Conservation (phyloP, 345 rosid species). For the Moricandia moricandioides region DNA sequence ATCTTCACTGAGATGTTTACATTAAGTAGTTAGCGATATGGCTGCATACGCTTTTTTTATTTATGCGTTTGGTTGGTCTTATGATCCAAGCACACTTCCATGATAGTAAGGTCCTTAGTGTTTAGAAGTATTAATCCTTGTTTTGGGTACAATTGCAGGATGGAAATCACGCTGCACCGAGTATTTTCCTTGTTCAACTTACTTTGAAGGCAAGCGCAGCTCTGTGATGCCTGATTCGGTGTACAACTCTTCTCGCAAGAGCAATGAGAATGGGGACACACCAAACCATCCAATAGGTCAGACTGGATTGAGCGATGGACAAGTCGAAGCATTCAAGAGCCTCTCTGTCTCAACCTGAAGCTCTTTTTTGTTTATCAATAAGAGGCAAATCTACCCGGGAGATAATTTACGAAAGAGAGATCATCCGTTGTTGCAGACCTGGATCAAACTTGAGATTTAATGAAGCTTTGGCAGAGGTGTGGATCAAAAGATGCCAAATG, state of each 20-base stretch:
- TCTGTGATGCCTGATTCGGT: constrained; percentile 54
- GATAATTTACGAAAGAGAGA: constrained; percentile 16
- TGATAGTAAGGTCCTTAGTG: neutral
- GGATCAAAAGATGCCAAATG: constrained; percentile 33
- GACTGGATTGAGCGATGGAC: constrained; percentile 59
- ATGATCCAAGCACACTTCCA: neutral
- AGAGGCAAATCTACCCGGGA: constrained; percentile 15
- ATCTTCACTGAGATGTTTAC: constrained; percentile 9
- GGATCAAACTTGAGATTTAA: constrained; percentile 14
- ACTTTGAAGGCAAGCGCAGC: constrained; percentile 73
- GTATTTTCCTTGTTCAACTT: constrained; percentile 70
- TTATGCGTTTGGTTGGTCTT: constrained; percentile 1
- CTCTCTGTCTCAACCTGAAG: constrained; percentile 42
- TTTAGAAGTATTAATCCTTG: neutral
- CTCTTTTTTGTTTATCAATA: constrained; percentile 8
- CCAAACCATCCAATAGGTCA: constrained; percentile 38
- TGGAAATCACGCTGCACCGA: constrained; percentile 77
- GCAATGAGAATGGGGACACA: constrained; percentile 53
- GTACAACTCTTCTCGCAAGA: constrained; percentile 44
- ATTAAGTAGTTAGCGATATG: neutral
- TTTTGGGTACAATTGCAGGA: constrained; percentile 46
- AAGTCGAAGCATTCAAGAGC: constrained; percentile 61
- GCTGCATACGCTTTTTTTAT: neutral
- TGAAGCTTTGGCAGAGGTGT: constrained; percentile 15
- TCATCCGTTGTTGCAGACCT: constrained; percentile 2